Conservation (phyloP, 495 filamentous ascomycete species). For the Neurospora africana region DNA sequence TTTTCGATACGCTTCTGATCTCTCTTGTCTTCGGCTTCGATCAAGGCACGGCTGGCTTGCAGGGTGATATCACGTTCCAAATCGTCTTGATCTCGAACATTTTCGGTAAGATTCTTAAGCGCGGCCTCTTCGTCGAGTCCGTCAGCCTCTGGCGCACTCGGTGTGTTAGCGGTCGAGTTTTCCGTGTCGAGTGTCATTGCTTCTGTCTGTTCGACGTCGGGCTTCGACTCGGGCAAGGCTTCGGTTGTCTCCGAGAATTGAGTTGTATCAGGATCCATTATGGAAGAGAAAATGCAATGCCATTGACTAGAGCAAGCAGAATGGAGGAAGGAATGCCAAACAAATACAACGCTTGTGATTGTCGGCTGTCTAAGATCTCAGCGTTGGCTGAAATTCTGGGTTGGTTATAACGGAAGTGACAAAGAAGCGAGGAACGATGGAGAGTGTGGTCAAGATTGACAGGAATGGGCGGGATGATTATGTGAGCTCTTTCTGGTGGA, state of each 20-base stretch:
- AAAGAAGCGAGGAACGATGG: not conserved
- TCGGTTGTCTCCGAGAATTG: not conserved
- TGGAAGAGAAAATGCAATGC: not conserved
- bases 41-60: slow-evolving; percentile 67
- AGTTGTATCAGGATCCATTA: not conserved
- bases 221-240: not conserved
- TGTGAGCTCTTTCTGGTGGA: not conserved
- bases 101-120: slow-evolving; percentile 57
- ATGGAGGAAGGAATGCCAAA: not conserved
- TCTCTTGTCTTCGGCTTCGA: slow-evolving; percentile 74
- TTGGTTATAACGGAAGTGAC: not conserved
- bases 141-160: not conserved
- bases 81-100: slow-evolving; percentile 76
- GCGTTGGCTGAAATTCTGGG: not conserved
- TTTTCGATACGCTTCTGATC: slow-evolving; percentile 82
- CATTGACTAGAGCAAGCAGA: not conserved
- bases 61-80: slow-evolving; percentile 62
- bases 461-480: not conserved
- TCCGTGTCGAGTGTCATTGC: not conserved
- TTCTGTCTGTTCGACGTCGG: not conserved
- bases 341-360: not conserved
- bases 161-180: not conserved
- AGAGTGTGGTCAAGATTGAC: not conserved
- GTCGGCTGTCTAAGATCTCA: not conserved
- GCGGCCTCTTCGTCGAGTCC: slow-evolving; percentile 46